Percentiles rank a stretch among this genome's conserved stretches.
Evolutionary conservation across 805 yeast genomes (phyloP).

Genomic region (Candida broadrunensis): DNA sequence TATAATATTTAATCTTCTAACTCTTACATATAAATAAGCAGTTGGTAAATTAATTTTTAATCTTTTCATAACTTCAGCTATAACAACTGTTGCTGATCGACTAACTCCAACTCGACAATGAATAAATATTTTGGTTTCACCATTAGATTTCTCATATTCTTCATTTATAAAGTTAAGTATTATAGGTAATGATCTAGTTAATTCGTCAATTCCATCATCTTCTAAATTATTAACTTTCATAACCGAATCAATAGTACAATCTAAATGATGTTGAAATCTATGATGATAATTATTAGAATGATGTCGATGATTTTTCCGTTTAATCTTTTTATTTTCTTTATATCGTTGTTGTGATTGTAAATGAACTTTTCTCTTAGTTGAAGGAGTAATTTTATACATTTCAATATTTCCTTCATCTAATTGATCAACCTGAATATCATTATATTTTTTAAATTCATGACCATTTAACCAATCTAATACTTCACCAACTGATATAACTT

Average conservation of each 20-base stretch:
- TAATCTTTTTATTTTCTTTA: background rate
- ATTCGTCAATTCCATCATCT: constrained; percentile 88
- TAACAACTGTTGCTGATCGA: constrained; percentile 91
- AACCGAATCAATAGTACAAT: constrained; percentile 39
- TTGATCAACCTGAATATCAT: constrained; percentile 20
- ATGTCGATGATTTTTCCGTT: background rate
- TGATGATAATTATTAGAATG: background rate
- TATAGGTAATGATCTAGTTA: constrained; percentile 57
- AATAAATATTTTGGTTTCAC: constrained; percentile 48
- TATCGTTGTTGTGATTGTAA: background rate
- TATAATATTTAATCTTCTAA: constrained; percentile 82
- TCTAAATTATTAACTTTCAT: constrained; percentile 71
- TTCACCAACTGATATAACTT: constrained; percentile 87
- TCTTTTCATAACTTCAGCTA: constrained; percentile 89
- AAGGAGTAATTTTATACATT: constrained; percentile 22
- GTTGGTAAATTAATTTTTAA: constrained; percentile 62
- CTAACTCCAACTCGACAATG: constrained; percentile 97
- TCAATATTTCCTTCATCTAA: constrained; percentile 31
- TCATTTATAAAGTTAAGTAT: constrained; percentile 64
- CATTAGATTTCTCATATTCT: constrained; percentile 18
- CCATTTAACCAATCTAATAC: constrained; percentile 58
- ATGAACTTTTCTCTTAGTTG: constrained; percentile 5
- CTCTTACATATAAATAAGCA: constrained; percentile 88
- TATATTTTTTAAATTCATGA: constrained; percentile 20
- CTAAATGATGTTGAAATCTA: constrained; percentile 2